Conservation (phyloP, 352 stramenopile species). For the Phytophthora quininea region DNA sequence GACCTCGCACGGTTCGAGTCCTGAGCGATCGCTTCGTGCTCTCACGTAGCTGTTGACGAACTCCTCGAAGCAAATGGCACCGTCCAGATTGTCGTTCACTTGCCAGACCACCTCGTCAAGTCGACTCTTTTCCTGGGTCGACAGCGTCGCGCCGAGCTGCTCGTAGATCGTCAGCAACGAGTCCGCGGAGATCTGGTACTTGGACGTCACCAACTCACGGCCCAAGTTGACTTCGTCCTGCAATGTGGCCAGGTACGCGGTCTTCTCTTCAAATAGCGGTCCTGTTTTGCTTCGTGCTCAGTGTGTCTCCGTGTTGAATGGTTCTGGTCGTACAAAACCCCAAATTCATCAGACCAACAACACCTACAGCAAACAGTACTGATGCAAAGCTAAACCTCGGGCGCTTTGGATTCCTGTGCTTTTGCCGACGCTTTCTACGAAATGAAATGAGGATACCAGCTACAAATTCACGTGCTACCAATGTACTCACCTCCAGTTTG, state of each 20-base stretch:
- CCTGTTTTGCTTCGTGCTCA: constrained; percentile 49
- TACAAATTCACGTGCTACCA: background rate
- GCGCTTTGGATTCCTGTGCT: constrained; percentile 20
- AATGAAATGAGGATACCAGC: background rate
- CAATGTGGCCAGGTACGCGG: constrained; percentile 53
- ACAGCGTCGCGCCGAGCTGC: constrained; percentile 46
- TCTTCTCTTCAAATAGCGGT: constrained; percentile 44
- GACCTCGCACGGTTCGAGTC: constrained; percentile 72
- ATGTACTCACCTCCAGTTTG: constrained; percentile 59
- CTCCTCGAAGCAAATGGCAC: constrained; percentile 74
- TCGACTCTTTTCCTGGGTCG: constrained; percentile 44
- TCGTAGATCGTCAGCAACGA: constrained; percentile 64
- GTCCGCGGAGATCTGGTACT: constrained; percentile 59
- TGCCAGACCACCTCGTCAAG: constrained; percentile 83
- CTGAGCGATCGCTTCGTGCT: constrained; percentile 62
- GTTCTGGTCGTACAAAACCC: constrained; percentile 13
- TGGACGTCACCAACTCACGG: constrained; percentile 54
- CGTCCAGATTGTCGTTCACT: constrained; percentile 80
- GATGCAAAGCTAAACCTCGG: constrained; percentile 15
- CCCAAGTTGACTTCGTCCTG: constrained; percentile 67
- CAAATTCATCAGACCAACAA: constrained; percentile 3
- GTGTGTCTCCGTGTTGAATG: constrained; percentile 9
- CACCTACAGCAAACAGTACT: constrained; percentile 1
- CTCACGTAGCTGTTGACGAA: constrained; percentile 79
- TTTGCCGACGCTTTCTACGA: constrained; percentile 56